Evolutionary conservation across 2,329 filamentous ascomycete genomes (phyloP).

Genomic region (Sphaerulina vaccinii): DNA sequence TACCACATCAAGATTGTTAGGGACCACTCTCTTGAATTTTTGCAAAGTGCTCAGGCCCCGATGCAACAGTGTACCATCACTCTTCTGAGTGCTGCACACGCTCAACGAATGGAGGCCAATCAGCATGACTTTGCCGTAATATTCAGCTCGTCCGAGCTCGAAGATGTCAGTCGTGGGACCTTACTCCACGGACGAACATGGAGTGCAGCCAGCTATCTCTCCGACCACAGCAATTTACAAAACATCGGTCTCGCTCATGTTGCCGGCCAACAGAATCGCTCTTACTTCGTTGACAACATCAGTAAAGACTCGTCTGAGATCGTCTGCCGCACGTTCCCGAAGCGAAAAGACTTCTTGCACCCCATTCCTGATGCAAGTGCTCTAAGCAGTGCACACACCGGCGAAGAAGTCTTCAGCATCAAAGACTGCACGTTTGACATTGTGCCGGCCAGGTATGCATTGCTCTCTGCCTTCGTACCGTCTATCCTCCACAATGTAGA

Average conservation of each 20-base stretch:
- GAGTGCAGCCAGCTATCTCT: background rate
- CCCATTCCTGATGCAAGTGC: slow-evolving; percentile 18
- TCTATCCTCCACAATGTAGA: slow-evolving; percentile 71
- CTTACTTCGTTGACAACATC: slow-evolving; percentile 21
- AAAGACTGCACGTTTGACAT: slow-evolving; percentile 49
- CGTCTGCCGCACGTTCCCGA: slow-evolving; percentile 45
- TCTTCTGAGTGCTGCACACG: slow-evolving; percentile 10
- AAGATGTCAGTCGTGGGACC: background rate
- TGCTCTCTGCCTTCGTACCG: slow-evolving; percentile 64
- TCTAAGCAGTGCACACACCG: slow-evolving; percentile 39
- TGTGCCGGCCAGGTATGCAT: slow-evolving; percentile 47
- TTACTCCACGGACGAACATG: background rate
- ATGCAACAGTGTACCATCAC: background rate
- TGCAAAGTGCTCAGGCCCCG: background rate
- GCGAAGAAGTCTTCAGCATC: slow-evolving; percentile 50
- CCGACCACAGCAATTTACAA: background rate
- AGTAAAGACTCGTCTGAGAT: slow-evolving; percentile 10
- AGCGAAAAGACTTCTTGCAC: slow-evolving; percentile 61
- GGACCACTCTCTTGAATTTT: background rate
- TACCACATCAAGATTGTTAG: slow-evolving; percentile 19
- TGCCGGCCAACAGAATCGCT: slow-evolving; percentile 16
- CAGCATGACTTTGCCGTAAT: slow-evolving; percentile 20
- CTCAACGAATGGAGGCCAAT: slow-evolving; percentile 9
- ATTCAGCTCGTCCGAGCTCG: slow-evolving; percentile 8
- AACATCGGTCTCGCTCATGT: slow-evolving; percentile 24